phyloP scores from a whole-genome alignment of 495 filamentous ascomycete genomes.

The Bombardia bombarda region DNA sequence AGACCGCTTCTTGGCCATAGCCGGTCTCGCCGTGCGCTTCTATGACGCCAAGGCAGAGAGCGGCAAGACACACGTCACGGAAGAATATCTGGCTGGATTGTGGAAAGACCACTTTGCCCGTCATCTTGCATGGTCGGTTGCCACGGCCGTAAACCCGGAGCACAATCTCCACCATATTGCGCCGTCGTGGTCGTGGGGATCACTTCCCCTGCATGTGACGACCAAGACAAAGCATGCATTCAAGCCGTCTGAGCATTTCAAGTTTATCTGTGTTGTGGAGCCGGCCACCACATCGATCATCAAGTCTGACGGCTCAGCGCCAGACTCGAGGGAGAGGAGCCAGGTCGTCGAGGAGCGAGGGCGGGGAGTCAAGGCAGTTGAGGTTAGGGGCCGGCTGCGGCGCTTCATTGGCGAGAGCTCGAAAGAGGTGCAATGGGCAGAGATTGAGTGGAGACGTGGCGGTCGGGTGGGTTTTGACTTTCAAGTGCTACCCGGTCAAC shows the following conservation, averaged over 20 bases:
- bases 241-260: conserved; percentile 13
- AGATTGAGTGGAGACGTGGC: conserved; percentile 13
- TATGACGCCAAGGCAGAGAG: conserved; percentile 21
- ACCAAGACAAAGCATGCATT: conserved; percentile 16
- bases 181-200: conserved; percentile 26
- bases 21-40: conserved; percentile 25
- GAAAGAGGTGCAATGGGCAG: conserved; percentile 10
- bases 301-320: neutral
- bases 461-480: conserved; percentile 15
- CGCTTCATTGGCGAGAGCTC: conserved; percentile 16
- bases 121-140: conserved; percentile 22
- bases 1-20: conserved; percentile 23
- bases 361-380: conserved; percentile 14
- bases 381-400: conserved; percentile 19
- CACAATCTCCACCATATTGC: conserved; percentile 18
- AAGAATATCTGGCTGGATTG: conserved; percentile 22
- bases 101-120: conserved; percentile 22
- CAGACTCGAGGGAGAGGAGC: conserved; percentile 5
- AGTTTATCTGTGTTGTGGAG: conserved; percentile 7
- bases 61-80: conserved; percentile 9
- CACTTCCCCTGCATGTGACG: conserved; percentile 14
- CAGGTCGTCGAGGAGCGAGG: conserved; percentile 16
- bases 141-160: conserved; percentile 7
- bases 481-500: conserved; percentile 8
- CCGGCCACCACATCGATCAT: neutral